Evolutionary conservation across 2,329 filamentous ascomycete genomes (phyloP), one percentile per base, ranked within the genome.

Genomic region (Boeremia exigua): DNA sequence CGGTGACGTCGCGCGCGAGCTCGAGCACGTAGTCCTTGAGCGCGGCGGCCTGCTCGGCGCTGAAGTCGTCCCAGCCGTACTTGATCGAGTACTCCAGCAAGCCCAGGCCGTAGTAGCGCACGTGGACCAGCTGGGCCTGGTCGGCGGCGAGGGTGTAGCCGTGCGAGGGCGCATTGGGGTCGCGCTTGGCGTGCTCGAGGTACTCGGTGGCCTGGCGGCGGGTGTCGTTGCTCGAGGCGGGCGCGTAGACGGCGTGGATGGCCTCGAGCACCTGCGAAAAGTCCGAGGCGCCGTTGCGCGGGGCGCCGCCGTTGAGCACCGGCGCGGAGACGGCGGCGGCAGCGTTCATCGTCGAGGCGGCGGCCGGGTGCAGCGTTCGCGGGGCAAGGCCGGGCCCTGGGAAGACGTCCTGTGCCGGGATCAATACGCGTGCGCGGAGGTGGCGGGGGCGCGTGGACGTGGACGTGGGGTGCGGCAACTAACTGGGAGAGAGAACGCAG

Each of bases 31-130:
- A 95, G 55, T 82, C 82, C 45, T 91, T 86, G 51, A 99, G 78
- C 48, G 85, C 84, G 27, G 80, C 78, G 15, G 86, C 86, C 74
- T 96, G 88, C 19, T 87, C 85, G 27, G 82, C 76, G 17, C 82
- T 85, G 69, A 93, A 92, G 44, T 88, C 85, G 32, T 87, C 84
- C 86, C 92, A 96, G 65, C 86, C 87, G 77, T 96, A 93, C 65
- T 88, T 90, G 73, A 98, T 89, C 40, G 91, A 88, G 76, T 96
- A 89, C 70, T 97, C 94, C 63, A 99, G 85, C 53, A 99, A 83
- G 27, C 93, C 96, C 29, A 99, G 84, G 54, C 93, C 95, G 75
- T 96, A 99, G 78, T 98, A 93, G 66, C 95, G 89, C 53, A 98
- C 90, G 50, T 95, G 85, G 36, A 91, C 86, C 49, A 90, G 84